These are phyloP conservation scores for Volvox africanus DNA, from an alignment of 139 green algal species.

Conservation along the genomic window DNA sequence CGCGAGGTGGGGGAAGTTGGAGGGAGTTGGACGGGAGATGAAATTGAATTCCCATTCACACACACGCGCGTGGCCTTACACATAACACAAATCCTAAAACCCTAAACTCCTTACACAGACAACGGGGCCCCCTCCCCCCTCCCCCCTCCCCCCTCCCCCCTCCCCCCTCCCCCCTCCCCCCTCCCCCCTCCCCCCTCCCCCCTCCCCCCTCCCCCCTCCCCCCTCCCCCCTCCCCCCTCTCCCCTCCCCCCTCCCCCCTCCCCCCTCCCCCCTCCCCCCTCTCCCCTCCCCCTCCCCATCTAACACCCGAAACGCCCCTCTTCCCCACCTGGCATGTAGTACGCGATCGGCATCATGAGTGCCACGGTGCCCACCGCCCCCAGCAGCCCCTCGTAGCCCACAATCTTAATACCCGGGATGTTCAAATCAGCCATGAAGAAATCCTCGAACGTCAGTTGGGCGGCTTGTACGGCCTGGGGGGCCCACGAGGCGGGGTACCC, in stretches of 20 bases:
- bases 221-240: too few relatives aligned
- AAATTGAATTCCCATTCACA: background rate
- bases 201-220: too few relatives aligned
- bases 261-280: too few relatives aligned
- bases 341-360: slow-evolving; percentile 68
- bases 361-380: slow-evolving; percentile 54
- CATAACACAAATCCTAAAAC: too few relatives aligned
- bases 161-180: too few relatives aligned
- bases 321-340: slow-evolving; percentile 62
- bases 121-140: background rate
- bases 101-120: too few relatives aligned
- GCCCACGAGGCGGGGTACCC: background rate
- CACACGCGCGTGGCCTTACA: background rate
- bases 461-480: slow-evolving; percentile 72
- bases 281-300: too few relatives aligned
- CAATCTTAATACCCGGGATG: slow-evolving; percentile 65
- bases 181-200: too few relatives aligned
- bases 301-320: background rate
- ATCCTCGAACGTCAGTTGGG: slow-evolving; percentile 83
- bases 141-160: too few relatives aligned
- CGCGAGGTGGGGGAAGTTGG: background rate
- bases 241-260: too few relatives aligned
- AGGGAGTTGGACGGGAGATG: background rate
- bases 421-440: slow-evolving; percentile 82
- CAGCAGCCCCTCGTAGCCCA: slow-evolving; percentile 79